Percentiles rank a stretch among this genome's conserved stretches.
phyloP scores from a whole-genome alignment of 257 asterid species.

The Forsythia viridissima region DNA sequence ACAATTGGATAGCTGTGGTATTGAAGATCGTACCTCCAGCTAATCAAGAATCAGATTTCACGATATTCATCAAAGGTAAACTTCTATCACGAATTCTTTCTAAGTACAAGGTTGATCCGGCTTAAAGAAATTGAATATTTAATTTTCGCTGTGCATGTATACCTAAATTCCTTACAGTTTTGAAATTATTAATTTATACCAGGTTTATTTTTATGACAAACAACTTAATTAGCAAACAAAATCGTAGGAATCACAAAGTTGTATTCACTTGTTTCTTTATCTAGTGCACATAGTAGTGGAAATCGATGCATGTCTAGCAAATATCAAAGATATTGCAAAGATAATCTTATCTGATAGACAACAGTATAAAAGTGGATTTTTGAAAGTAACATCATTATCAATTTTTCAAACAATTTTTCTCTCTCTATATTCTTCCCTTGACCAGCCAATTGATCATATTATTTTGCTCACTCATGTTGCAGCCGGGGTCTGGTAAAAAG shows the following conservation, averaged over 20 bases:
- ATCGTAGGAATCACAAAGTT: not conserved
- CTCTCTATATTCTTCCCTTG: not conserved
- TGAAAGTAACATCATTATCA: not conserved
- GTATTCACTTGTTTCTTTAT: not conserved
- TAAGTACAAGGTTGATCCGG: no score
- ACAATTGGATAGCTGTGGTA: no score
- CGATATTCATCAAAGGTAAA: no score
- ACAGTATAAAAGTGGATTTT: not conserved
- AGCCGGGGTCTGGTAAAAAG: conserved; percentile 89
- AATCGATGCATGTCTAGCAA: conserved; percentile 1
- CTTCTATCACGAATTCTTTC: no score
- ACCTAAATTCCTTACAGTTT: no score
- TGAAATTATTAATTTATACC: not conserved
- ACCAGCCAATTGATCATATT: conserved; percentile 20
- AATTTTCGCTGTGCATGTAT: no score
- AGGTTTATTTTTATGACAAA: not conserved
- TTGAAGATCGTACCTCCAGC: no score
- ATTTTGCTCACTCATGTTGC: conserved; percentile 27
- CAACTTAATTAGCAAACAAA: not conserved
- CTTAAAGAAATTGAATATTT: no score
- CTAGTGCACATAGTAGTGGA: conserved; percentile 7
- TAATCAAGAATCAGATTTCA: no score
- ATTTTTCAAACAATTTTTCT: conserved; percentile 8
- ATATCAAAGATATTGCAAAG: not conserved
- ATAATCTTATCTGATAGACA: not conserved